These are phyloP conservation scores for Hirschioporus abietinus DNA, from an alignment of 768 basidiomycete species.

Conservation along the genomic window DNA sequence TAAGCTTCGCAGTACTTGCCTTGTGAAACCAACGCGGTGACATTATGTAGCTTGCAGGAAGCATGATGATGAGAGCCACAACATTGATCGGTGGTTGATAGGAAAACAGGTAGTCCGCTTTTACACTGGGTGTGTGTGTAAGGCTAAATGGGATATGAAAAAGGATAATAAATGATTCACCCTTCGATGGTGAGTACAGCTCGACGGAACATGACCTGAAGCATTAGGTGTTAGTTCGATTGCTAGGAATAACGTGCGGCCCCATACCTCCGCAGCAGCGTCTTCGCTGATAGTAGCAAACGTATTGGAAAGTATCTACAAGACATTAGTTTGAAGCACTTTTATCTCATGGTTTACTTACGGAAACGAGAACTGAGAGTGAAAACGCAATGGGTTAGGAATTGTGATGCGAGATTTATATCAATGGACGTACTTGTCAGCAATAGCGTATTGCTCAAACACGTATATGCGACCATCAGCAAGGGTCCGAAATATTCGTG, in stretches of 20 bases:
- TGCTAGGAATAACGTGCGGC: neutral
- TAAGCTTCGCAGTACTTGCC: conserved; percentile 33
- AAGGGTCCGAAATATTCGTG: conserved; percentile 86
- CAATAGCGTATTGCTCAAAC: conserved; percentile 86
- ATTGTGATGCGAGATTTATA: neutral
- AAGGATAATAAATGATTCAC: conserved; percentile 31
- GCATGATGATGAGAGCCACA: conserved; percentile 78
- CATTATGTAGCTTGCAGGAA: conserved; percentile 83
- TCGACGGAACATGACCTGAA: conserved; percentile 87
- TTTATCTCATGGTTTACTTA: conserved; percentile 28
- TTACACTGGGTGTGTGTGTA: conserved; percentile 46
- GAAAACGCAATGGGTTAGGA: conserved; percentile 11
- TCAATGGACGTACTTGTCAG: conserved; percentile 62
- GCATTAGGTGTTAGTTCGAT: conserved; percentile 8
- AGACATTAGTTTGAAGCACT: conserved; percentile 12
- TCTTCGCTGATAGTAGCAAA: conserved; percentile 93
- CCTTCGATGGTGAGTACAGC: conserved; percentile 95
- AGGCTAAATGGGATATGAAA: neutral
- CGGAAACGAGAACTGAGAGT: conserved; percentile 67
- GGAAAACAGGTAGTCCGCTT: conserved; percentile 87
- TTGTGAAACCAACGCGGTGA: conserved; percentile 98
- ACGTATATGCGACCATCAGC: conserved; percentile 88
- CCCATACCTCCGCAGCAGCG: conserved; percentile 78
- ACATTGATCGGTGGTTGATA: conserved; percentile 94
- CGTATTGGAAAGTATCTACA: conserved; percentile 88